Conservation (phyloP, 129 eudicot genomes). For the Oenanthe sinensis region DNA sequence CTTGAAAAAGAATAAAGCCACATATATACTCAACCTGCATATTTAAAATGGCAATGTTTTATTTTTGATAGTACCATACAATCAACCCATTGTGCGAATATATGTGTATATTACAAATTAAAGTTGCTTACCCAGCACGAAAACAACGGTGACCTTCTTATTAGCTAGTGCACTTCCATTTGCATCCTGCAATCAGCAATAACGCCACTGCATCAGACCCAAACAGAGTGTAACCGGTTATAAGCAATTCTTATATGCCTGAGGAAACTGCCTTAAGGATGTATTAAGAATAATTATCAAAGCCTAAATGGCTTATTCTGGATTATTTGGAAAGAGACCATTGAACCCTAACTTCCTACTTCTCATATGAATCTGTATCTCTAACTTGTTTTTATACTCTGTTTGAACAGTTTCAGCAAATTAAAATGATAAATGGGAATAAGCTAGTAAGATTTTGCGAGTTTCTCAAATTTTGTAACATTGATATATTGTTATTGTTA, state of each 20-base stretch:
- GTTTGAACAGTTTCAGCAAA: background rate
- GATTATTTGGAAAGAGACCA: background rate
- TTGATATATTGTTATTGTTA: background rate
- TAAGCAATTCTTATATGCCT: background rate
- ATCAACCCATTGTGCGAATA: background rate
- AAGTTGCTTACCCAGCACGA: conserved; percentile 29
- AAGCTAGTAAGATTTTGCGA: background rate
- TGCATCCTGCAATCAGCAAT: conserved; percentile 33
- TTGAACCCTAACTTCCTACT: background rate
- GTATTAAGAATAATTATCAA: background rate
- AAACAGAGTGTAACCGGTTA: background rate
- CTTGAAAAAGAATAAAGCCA: background rate
- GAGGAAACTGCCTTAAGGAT: background rate
- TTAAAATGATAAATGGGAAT: background rate
- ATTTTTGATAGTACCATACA: background rate
- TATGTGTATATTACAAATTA: no score
- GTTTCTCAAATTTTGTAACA: background rate
- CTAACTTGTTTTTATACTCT: background rate
- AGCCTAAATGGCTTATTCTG: background rate
- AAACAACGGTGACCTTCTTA: conserved; percentile 38
- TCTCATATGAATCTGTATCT: background rate
- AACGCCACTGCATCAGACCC: background rate
- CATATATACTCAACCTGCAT: background rate
- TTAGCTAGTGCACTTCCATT: conserved; percentile 19
- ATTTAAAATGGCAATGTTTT: background rate